Base-by-base conservation (phyloP, 495 filamentous ascomycete genomes). In the Tuber indicum region DNA sequence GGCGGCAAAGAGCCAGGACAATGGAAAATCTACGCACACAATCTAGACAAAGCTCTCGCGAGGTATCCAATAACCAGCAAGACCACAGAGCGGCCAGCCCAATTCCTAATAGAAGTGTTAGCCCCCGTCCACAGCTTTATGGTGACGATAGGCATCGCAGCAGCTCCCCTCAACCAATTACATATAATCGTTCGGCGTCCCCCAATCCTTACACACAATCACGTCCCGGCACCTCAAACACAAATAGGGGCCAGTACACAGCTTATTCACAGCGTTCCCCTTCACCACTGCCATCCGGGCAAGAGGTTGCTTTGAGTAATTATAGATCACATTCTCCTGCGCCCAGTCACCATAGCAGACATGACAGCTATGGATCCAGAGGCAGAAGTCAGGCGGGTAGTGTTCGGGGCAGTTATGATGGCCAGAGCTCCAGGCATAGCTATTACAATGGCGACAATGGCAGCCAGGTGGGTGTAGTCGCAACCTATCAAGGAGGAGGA, bases 331-430 rank as follows among this genome's bases (percentile, higher is more conserved):
- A 82, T 72, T 82, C 81, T 7, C 81, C 81, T 47, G 81, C 80
- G 23, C 77, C 79, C 7, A 82, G 81, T 75, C 76, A 80, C 41
- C 81, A 82, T 46, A 82, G 81, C n/a, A 79, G 80, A 16, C 82
- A 86, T 42, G 88, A 89, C 70, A 85, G 86, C 39, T 89, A 89
- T 76, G 88, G 88, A 43, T 90, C 89, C 23, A 85, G 87, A 80
- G 84, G 88, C 62, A 80, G 85, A n/a, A 82, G 76, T 17, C 71
- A 79, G 32, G 79, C 75, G 19, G 79, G 75, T 3, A 81, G 78
- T 58, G 74, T 75, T 32, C 74, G 77, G 16, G 81, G 75, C 42
- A 74, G 77, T n/a, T 83, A 83, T 47, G 81, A 82, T n/a, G 74
- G 78, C 70, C 77, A 62, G 32, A 78, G 66, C 69, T 78, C 81